Conservation (phyloP, 1,139 yeast species). For the Geotrichum klebahnii region DNA sequence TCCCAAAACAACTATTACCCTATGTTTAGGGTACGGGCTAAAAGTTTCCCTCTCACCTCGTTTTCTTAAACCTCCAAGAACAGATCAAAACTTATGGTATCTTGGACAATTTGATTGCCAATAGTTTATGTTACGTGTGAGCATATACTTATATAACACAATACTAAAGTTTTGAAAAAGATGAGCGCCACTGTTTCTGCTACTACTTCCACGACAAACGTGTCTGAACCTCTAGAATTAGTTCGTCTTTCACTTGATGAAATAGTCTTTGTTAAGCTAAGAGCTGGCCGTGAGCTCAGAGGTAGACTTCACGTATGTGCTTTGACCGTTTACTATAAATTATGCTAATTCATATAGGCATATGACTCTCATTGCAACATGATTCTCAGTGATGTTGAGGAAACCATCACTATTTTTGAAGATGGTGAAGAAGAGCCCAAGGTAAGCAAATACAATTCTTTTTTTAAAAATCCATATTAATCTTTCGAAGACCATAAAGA, state of each 20-base stretch:
- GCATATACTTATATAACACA: no score
- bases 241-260: conserved; percentile 86
- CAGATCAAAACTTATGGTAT: background rate
- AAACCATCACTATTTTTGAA: conserved; percentile 61
- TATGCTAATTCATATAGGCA: conserved; percentile 45
- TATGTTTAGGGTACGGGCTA: conserved; percentile 8
- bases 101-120: background rate
- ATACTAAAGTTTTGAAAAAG: background rate
- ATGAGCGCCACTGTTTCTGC: conserved; percentile 18
- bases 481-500: conserved; percentile 46
- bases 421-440: conserved; percentile 44
- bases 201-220: conserved; percentile 22
- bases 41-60: background rate
- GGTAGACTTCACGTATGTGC: conserved; percentile 76
- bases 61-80: background rate
- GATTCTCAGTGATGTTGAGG: conserved; percentile 90
- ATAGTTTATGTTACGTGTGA: no score
- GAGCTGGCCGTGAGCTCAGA: conserved; percentile 92
- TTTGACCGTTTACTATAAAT: conserved; percentile 11
- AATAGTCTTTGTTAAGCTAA: conserved; percentile 75
- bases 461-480: background rate
- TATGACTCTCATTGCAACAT: conserved; percentile 95
- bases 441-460: conserved; percentile 29
- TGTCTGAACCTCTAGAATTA: conserved; percentile 75
- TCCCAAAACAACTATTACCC: background rate